Conservation (phyloP, 768 basidiomycete genomes). For the Mycena crocata region DNA sequence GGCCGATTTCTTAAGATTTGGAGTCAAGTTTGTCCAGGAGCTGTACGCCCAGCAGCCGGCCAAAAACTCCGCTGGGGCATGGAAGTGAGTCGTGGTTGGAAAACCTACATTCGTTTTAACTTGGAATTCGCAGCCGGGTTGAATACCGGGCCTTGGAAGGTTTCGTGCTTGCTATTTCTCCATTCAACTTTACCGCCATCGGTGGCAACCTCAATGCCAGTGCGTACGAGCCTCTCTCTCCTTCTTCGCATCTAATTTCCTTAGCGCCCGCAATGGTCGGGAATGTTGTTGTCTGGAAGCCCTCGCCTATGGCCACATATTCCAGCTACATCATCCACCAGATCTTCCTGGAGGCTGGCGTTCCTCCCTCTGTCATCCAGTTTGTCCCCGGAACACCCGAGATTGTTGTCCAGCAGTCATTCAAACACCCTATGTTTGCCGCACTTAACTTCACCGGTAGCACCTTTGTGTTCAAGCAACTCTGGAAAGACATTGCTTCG, state of each 20-base stretch:
- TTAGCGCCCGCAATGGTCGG: constrained; percentile 92
- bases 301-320: constrained; percentile 94
- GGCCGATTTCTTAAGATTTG: constrained; percentile 94
- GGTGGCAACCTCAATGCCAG: constrained; percentile 92
- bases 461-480: constrained; percentile 92
- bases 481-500: constrained; percentile 94
- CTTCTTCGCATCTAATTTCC: neutral
- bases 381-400: constrained; percentile 93
- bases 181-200: constrained; percentile 99
- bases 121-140: constrained; percentile 72
- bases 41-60: constrained; percentile 91
- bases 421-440: constrained; percentile 83
- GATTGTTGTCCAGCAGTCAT: constrained; percentile 81
- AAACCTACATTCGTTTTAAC: constrained; percentile 6
- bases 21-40: constrained; percentile 96
- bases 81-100: constrained; percentile 80
- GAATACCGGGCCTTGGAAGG: constrained; percentile 99
- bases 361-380: constrained; percentile 95
- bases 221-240: constrained; percentile 40
- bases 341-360: constrained; percentile 92
- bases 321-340: constrained; percentile 94
- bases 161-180: constrained; percentile 96
- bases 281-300: constrained; percentile 97
- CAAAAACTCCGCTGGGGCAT: constrained; percentile 86
- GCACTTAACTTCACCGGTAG: constrained; percentile 97